Evolutionary conservation across 192 early-diverging fungal species (phyloP), one percentile per base, ranked within the genome.

Genomic region (Backusella liffmaniae): DNA sequence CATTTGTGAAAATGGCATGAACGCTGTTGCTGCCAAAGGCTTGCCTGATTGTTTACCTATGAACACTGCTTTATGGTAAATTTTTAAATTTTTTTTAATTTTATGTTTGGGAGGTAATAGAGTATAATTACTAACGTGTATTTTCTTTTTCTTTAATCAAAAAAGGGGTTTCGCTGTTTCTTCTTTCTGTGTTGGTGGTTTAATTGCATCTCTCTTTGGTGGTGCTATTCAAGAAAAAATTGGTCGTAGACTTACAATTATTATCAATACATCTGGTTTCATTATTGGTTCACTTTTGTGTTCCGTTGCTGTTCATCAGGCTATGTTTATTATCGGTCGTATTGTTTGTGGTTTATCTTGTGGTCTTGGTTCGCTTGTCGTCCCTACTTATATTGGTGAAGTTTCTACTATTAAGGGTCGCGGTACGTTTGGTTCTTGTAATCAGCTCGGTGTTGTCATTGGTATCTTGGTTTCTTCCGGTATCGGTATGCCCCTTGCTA

Each of bases 391-490:
- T 76, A 88, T 95, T 26, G 90, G 89, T 18, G 95, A 95, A 79
- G 89, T 95, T 72, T 85, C 92, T 1, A 94, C 94, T 0, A 88
- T 90, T 5, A 85, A 84, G 16, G 82, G 86, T 37, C 87, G 93
- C 75, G 94, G 92, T 30, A 77, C 87, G 4, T 80, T 94, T 75
- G 92, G 95, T 30, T 88, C 90, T 41, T 83, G 90, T 73, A 91
- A 92, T 77, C 94, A 95, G 85, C 84, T 95, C 77, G 84, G 90
- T 6, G 90, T 95, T 73, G 93, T 95, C 62, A 67, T 92, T 56
- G 94, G 94, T 35, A 92, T 95, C 71, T 84, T 96, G 78, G 26
- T 91, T 2, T 89, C 90, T 76, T 91, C 91, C 44, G 76, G 88
- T 21, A 80, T 88, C 70, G 94, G 89, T 34, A 77, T 93, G 51